phyloP scores from a whole-genome alignment of 192 early-diverging fungal species.

The Geranomyces michiganensis region DNA sequence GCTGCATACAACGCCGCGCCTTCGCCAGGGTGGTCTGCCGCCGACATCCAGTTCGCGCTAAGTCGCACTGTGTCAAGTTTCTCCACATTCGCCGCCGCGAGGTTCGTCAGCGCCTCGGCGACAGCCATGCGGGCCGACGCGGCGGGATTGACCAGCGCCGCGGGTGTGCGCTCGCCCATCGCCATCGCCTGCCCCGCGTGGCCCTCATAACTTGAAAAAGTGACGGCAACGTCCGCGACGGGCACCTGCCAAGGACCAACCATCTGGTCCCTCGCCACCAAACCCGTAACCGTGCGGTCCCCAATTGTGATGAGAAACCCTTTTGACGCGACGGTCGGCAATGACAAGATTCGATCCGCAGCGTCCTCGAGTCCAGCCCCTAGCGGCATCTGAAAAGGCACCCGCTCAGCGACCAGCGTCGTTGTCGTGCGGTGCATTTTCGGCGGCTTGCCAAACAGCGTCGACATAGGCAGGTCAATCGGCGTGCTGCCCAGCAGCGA shows the following conservation, averaged over 20 bases:
- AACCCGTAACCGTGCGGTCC: slow-evolving; percentile 92
- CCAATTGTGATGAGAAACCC: slow-evolving; percentile 98
- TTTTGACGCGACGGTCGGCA: slow-evolving; percentile 92
- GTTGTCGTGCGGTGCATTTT: slow-evolving; percentile 83
- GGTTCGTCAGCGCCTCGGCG: slow-evolving; percentile 90
- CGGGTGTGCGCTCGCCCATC: slow-evolving; percentile 92
- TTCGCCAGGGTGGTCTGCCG: slow-evolving; percentile 88
- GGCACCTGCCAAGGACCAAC: slow-evolving; percentile 99
- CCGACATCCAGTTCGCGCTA: slow-evolving; percentile 99
- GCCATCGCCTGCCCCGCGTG: slow-evolving; percentile 95
- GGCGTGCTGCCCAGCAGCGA: slow-evolving; percentile 61
- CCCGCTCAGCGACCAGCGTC: slow-evolving; percentile 51
- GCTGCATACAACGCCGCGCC: slow-evolving; percentile 91
- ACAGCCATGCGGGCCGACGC: slow-evolving; percentile 97
- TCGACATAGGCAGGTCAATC: slow-evolving; percentile 96
- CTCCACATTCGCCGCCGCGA: slow-evolving; percentile 83
- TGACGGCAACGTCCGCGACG: slow-evolving; percentile 95
- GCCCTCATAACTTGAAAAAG: slow-evolving; percentile 76
- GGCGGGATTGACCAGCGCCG: slow-evolving; percentile 81
- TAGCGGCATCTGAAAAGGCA: slow-evolving; percentile 64
- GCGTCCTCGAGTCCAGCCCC: slow-evolving; percentile 53
- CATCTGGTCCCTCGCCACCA: slow-evolving; percentile 96
- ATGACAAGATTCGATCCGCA: slow-evolving; percentile 72
- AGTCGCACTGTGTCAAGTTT: slow-evolving; percentile 76
- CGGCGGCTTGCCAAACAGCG: slow-evolving; percentile 96